Conservation (phyloP, 768 basidiomycete species). For the Rubroboletus satanas region DNA sequence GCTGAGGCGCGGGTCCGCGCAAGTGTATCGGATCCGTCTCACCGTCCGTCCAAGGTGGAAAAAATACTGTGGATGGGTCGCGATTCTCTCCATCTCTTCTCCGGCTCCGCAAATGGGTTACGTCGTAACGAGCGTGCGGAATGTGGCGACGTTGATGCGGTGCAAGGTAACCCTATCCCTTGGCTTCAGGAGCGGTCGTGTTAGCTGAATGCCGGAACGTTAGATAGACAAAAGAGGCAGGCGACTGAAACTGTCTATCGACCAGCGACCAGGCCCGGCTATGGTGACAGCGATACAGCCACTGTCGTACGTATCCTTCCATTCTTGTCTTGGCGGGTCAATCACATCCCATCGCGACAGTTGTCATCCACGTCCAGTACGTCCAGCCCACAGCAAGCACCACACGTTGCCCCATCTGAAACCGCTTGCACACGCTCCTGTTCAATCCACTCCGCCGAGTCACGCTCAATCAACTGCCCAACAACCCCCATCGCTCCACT, state of each 20-base stretch:
- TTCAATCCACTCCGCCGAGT: conserved; percentile 30
- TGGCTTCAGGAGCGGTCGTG: background rate
- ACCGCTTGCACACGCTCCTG: conserved; percentile 20
- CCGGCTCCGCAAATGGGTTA: conserved; percentile 11
- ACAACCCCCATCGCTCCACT: conserved; percentile 43
- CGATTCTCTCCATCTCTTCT: conserved; percentile 28
- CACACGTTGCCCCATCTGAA: conserved; percentile 1
- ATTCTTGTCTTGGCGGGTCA: background rate
- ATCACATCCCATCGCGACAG: conserved; percentile 18
- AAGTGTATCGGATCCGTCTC: conserved; percentile 1
- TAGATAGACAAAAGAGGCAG: conserved; percentile 20
- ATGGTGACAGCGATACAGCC: conserved; percentile 24
- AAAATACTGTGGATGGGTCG: conserved; percentile 32
- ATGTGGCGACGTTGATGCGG: conserved; percentile 15
- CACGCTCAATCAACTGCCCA: conserved; percentile 28
- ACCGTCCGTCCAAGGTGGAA: conserved; percentile 31
- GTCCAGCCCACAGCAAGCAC: conserved; percentile 11
- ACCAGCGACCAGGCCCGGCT: conserved; percentile 6
- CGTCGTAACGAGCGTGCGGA: conserved; percentile 18
- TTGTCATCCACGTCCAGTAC: conserved; percentile 16
- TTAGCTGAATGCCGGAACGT: background rate
- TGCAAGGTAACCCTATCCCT: conserved; percentile 21
- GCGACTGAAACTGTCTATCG: conserved; percentile 5
- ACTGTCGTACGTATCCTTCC: conserved; percentile 11
- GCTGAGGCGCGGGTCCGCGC: conserved; percentile 4